These are phyloP conservation scores for Ogataea trehalophila DNA, from an alignment of 805 yeast genomes.

Conservation along the genomic window DNA sequence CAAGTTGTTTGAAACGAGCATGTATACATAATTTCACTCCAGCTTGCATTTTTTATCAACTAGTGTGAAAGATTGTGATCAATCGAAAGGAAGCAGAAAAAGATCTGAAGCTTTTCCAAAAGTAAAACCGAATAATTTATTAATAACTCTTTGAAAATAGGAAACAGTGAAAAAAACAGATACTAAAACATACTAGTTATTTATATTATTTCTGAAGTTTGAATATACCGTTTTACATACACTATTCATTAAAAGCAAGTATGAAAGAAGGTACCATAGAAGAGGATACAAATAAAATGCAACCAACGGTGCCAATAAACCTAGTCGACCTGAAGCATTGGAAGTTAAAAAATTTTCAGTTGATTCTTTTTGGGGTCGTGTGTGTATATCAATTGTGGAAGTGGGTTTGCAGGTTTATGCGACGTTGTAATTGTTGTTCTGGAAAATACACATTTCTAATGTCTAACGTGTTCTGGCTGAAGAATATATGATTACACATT, in stretches of 20 bases:
- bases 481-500: no score
- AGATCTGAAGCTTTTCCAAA: not conserved
- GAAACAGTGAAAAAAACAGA: not conserved
- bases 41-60: constrained; percentile 23
- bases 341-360: no score
- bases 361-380: no score
- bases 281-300: not conserved
- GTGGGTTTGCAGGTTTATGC: no score
- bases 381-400: no score
- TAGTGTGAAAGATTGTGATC: not conserved
- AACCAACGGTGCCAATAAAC: no score
- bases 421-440: not conserved
- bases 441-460: not conserved
- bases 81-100: not conserved
- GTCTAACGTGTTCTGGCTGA: no score
- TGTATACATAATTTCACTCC: constrained; percentile 29
- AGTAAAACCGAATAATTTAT: not conserved
- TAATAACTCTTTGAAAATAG: constrained; percentile 1
- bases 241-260: not conserved
- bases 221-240: not conserved
- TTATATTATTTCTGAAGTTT: not conserved
- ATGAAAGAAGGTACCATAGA: not conserved
- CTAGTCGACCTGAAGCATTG: no score
- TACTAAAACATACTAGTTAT: constrained; percentile 1
- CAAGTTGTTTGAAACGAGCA: constrained; percentile 9